Conservation (phyloP, 2,329 filamentous ascomycete genomes). For the Massarina eburnea region DNA sequence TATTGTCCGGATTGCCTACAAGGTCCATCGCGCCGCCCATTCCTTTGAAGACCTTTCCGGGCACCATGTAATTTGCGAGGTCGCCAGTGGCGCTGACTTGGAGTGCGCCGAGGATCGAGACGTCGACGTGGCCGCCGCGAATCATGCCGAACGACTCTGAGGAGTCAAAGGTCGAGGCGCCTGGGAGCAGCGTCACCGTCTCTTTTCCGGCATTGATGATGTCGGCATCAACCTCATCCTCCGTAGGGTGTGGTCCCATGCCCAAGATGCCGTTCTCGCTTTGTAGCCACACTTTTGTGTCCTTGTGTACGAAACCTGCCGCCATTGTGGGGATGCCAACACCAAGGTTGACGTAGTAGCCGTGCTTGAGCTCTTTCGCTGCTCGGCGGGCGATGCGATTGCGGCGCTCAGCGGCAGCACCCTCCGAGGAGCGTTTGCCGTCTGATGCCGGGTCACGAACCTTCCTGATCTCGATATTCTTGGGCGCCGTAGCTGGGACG, state of each 20-base stretch:
- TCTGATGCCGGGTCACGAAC: slow-evolving; percentile 22
- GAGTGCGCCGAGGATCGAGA: slow-evolving; percentile 89
- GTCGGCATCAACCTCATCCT: slow-evolving; percentile 79
- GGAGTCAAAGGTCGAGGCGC: slow-evolving; percentile 79
- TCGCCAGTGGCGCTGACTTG: slow-evolving; percentile 80
- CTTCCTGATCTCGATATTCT: slow-evolving; percentile 68
- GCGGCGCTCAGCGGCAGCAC: slow-evolving; percentile 45
- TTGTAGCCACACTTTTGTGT: slow-evolving; percentile 62
- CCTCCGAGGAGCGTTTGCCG: slow-evolving; percentile 12
- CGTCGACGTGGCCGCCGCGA: slow-evolving; percentile 78
- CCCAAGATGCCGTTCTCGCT: slow-evolving; percentile 55
- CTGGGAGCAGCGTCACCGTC: slow-evolving; percentile 81
- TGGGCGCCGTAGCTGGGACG: slow-evolving; percentile 74
- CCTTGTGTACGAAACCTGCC: slow-evolving; percentile 68
- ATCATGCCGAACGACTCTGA: slow-evolving; percentile 96
- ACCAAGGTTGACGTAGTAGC: slow-evolving; percentile 90
- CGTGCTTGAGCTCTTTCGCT: slow-evolving; percentile 90
- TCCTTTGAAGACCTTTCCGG: slow-evolving; percentile 83
- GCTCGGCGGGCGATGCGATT: slow-evolving; percentile 82
- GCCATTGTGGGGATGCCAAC: slow-evolving; percentile 94
- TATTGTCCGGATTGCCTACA: slow-evolving; percentile 77
- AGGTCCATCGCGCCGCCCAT: slow-evolving; percentile 93
- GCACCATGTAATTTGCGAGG: slow-evolving; percentile 90
- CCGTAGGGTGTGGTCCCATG: slow-evolving; percentile 48
- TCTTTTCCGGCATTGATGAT: slow-evolving; percentile 94